Evolutionary conservation across 257 asterid genomes (phyloP), one percentile per base, ranked within the genome.

Genomic region (Solanum chmielewskii): DNA sequence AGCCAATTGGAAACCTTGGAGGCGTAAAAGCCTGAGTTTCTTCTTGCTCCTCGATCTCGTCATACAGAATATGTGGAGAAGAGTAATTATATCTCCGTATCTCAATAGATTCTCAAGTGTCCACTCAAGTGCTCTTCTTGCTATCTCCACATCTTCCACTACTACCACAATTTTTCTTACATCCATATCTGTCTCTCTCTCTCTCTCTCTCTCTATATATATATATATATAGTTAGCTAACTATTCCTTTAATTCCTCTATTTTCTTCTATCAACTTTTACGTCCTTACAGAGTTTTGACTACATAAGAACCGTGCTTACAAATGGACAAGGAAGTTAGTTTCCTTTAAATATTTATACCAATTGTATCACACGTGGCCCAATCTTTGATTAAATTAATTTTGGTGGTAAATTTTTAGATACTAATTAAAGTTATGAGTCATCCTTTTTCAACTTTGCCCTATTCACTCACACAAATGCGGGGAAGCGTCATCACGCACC

Each of bases 1-100:
- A 59, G 99, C 98, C 73, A 96, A 89, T 14, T 95, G 98, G 88
- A 95, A 96, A 88, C 98, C 99, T 45, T 93, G 91, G 85, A 96
- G 90, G 18, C 99, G 91, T 47, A 94, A 92, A 0, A 89, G 89
- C 27, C 98, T 91, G 68, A 86, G 90, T 83, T 94, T 94, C 68
- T 91, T 94, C 92, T 91, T 94, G 90, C 18, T 93, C 41, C 86
- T 92, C 62, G 93, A 91, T 76, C 89, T 87, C 11, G 91, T 70
- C 7, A 91, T 44, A 7, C 93, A 92, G 52, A 90, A 94, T 21
- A 96, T 94, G 87, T 96, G 98, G 68, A 96, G 94, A 12, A 96
- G 96, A 23, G 94, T 92, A 15, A 96, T 86, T 29, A 94, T 90
- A 85, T 96, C 98, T n/a, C 95, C 98, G 82, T 68, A 88, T 1